Evolutionary conservation across 2,329 filamentous ascomycete species (phyloP), one percentile per base, ranked within the genome.

Genomic region (Pezicula carpinea): DNA sequence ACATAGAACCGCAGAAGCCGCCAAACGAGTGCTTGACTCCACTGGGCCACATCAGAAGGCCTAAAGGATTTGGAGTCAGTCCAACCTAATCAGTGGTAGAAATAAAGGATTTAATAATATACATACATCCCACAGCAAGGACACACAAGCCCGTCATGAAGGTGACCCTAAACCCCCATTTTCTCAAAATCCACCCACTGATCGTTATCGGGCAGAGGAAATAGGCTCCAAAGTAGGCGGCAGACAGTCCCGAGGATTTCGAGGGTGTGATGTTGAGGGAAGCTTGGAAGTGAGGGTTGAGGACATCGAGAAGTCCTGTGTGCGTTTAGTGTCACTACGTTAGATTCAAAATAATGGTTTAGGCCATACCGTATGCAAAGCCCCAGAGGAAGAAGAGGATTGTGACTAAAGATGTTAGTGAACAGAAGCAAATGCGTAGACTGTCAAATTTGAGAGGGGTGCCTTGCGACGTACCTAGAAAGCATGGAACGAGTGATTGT

Each of bases 281-380:
- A 14, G 69, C 62, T 38, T 85, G 82, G 44, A 89, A 82, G 19
- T 81, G 83, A 18, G 76, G 77, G 62, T 95, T 95, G 31, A 96
- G 76, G 0, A 84, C 86, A 60, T 92, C 88, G 5, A 96, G 73
- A 3, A 95, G 75, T 1, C 90, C 90, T 95, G 95, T 0, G 89
- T 89, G 49, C 95, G 85, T 0, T 90, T 95, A n/a, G n/a, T n/a
- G 69, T 52, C 93, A 80, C 13, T 33, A n/a, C n/a, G 6, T 44
- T 19, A 39, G 29, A 19, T 15, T 14, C 5, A 3, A 17, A 15
- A 17, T 22, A 58, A 15, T 19, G 4, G 75, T 78, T 53, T 82
- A 77, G 36, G 82, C 69, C 15, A 80, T 69, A 23, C 76, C 76
- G 60, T 79, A 80, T 18, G 68, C 70, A 62, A 79, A 79, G 21